Base-by-base conservation (phyloP, 1,284 basidiomycete species). In the Phellopilus nigrolimitatus region DNA sequence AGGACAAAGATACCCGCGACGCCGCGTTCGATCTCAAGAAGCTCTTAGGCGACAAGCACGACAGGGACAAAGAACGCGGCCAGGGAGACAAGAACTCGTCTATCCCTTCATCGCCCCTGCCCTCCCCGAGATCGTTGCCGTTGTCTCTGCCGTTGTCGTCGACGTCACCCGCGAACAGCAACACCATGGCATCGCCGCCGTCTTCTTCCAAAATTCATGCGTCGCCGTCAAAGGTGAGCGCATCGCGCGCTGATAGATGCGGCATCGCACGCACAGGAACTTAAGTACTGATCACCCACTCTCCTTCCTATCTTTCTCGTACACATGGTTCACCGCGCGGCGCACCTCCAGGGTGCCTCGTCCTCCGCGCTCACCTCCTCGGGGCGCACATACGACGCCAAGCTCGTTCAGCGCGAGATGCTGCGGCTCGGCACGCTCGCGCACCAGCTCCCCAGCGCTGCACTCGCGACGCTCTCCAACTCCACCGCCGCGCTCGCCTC, bases 191-290 rank as follows among this genome's bases (percentile, higher is more conserved):
- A 1, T 49, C 53, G 33, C 47, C 48, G 41, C 48, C 53, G 33
- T 46, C 53, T 6, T 25, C 53, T 30, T 46, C 37, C 38, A 60
- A 46, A 64, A 65, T 72, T 47, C 74, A 83, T 62, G 70, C 76
- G 7, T 86, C 84, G 4, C 84, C 84, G 2, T 78, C 84, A 49
- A 87, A 87, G 75, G 82, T 81, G 24, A 45, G 52, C 28, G 13
- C 15, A 1, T 2, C 15, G 24, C 33, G 24, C 17, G n/a, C 39
- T 46, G 10, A n/a, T 33, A 9, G 10, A 33, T 33, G 10, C 15
- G 44, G 30, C 27, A 46, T 24, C 33, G 27, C 17, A 13, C 38
- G 38, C 12, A 17, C 38, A 24, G 9, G 10, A 10, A 39, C 15
- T 17, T 40, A 7, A 10, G 25, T 31, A 15, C 31, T 39, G 22